Conservation (phyloP, 1,284 basidiomycete genomes). For the Malassezia psittaci region DNA sequence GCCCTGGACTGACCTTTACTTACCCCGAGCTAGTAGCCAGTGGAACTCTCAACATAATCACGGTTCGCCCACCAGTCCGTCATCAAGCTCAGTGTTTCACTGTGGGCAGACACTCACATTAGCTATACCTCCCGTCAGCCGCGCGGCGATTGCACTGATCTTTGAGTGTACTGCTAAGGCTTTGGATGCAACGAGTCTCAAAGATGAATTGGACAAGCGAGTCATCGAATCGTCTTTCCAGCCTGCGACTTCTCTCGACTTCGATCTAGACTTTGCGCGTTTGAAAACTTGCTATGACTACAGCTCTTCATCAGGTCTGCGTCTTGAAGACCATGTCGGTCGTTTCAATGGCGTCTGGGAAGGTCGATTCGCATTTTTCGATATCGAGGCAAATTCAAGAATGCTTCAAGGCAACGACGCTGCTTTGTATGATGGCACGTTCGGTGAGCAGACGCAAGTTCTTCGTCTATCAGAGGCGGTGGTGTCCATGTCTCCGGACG, state of each 20-base stretch:
- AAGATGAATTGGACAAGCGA: not conserved
- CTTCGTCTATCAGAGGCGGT: not conserved
- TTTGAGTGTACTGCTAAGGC: not conserved
- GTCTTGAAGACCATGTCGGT: not conserved
- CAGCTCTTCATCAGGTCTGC: not conserved
- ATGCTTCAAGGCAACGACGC: not conserved
- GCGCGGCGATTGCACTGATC: not conserved
- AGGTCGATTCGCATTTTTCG: slow-evolving; percentile 3
- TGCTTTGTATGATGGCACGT: slow-evolving; percentile 1
- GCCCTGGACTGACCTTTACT: not conserved
- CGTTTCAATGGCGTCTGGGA: slow-evolving; percentile 5
- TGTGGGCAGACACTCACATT: not conserved
- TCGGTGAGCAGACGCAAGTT: slow-evolving; percentile 5
- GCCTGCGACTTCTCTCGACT: not conserved
- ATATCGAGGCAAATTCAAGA: not conserved
- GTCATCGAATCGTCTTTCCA: not conserved
- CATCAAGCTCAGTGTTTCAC: not conserved
- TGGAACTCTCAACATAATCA: not conserved
- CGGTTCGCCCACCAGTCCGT: not conserved
- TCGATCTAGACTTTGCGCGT: not conserved
- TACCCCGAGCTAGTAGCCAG: not conserved
- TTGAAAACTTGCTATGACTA: not conserved
- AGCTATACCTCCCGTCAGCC: not conserved
- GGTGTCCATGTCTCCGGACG: not conserved
- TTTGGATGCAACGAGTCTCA: not conserved